These are phyloP conservation scores for Triticum aestivum DNA, from an alignment of 176 grass and related monocot genomes.

Conservation along the genomic window IWGSC_CS_RefSeq_v2.1 NC_057804.1:19217643-19218142, in stretches of 20 bases:
- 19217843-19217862: background rate
- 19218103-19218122: background rate
- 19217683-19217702: background rate
- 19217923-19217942: background rate
- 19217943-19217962: background rate
- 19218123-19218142: background rate
- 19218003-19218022: background rate
- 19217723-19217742: background rate
- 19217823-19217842: background rate
- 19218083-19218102: background rate
- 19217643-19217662: background rate
- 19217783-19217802: background rate
- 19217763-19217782: background rate
- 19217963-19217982: background rate
- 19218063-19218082: background rate
- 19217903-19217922: background rate
- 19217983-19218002: background rate
- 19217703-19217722: background rate
- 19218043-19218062: background rate
- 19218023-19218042: background rate
- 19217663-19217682: background rate
- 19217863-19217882: background rate
- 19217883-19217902: background rate
- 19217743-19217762: background rate
- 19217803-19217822: background rate